Base-by-base conservation (phyloP, 768 basidiomycete genomes). In the Leucogyrophana mollusca region DNA sequence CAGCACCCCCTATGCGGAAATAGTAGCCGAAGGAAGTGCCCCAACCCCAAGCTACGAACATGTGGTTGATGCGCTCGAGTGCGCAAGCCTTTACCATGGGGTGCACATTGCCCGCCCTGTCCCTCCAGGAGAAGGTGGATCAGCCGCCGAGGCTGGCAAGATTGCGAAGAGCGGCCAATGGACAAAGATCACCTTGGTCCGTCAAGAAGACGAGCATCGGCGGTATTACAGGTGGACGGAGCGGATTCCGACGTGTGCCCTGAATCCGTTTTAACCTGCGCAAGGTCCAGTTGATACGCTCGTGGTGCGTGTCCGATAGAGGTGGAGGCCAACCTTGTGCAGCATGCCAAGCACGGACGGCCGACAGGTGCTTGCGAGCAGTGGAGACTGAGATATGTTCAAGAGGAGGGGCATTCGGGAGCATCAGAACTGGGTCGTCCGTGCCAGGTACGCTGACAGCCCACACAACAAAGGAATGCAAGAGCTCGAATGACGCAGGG, bases 1-100 rank as follows among this genome's bases (percentile, higher is more conserved):
- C 67, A 0, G 73, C 68, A 1, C 72, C 71, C 0, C 73, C 71
- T n/a, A 74, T 76, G 3, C 68, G 57, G 53, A 76, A 76, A 7
- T 66, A 73, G 51, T 74, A 71, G 0, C 72, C 66, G 39, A 71
- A 73, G 7, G 64, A 13, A 0, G 53, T 69, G 0, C 68, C 70
- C 45, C 52, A 67, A 5, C 69, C 65, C 1, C 17, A 24, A 0
- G 57, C 47, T 1, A 18, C 8, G 0, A 68, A 46, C 5, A 69
- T 65, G 1, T n/a, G 4, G 40, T 73, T 73, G 43, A 71, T 65
- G 1, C 57, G 41, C 0, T 27, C n/a, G 0, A 73, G 39, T 0
- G 68, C 66, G 4, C 46, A 32, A 0, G 40, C 9, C 35, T 60
- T 62, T 3, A 62, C 55, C 59, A 69, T 64, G 0, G 71, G 70